These are phyloP conservation scores for Avena atlantica DNA, from an alignment of 176 grass and related monocot species.

Conservation along the genomic window DNA sequence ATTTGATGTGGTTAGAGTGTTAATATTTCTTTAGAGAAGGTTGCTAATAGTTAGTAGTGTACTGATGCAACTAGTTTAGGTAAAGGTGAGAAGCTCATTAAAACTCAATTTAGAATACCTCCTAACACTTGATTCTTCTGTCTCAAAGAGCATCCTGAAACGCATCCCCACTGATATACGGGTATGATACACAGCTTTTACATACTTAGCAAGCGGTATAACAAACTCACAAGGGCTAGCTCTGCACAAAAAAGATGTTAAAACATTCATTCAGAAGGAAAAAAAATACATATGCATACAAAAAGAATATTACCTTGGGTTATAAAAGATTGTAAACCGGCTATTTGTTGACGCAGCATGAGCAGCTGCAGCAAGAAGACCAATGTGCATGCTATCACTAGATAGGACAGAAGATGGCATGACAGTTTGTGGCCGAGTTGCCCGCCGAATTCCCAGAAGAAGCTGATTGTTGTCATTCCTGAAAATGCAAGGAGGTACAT, in stretches of 20 bases:
- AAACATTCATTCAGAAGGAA: background rate
- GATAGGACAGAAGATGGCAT: conserved; percentile 99
- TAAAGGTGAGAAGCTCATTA: background rate
- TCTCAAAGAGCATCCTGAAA: conserved; percentile 99
- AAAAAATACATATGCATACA: background rate
- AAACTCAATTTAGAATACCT: conserved; percentile 52
- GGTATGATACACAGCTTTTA: conserved; percentile 97
- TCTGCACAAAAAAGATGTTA: conserved; percentile 54
- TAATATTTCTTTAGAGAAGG: background rate
- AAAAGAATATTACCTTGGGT: conserved; percentile 71
- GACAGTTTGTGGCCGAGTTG: conserved; percentile 85
- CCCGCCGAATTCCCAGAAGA: conserved; percentile 91
- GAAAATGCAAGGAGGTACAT: conserved; percentile 21
- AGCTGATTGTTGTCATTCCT: conserved; percentile 98
- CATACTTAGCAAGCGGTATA: conserved; percentile 89
- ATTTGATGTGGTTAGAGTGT: conserved; percentile 5
- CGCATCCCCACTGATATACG: conserved; percentile 98
- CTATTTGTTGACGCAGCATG: conserved; percentile 98
- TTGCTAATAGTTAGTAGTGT: background rate
- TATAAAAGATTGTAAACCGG: conserved; percentile 98
- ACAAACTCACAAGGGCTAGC: conserved; percentile 98
- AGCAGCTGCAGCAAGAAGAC: conserved; percentile 94
- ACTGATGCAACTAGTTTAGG: background rate
- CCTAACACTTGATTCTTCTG: conserved; percentile 94
- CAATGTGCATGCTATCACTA: conserved; percentile 99